Evolutionary conservation across 768 basidiomycete species (phyloP).

Genomic region (Psilocybe azurescens): DNA sequence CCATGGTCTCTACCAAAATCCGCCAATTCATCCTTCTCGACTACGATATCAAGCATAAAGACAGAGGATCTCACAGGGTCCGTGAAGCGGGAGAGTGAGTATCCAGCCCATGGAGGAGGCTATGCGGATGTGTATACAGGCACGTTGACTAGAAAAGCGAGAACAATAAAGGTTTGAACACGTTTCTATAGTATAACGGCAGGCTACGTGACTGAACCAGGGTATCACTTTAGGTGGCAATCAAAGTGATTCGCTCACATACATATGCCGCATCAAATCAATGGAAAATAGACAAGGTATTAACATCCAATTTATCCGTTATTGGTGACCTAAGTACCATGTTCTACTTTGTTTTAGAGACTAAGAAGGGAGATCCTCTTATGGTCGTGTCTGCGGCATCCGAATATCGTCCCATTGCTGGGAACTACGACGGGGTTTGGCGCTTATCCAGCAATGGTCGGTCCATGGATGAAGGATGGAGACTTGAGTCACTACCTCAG

Average conservation of each 20-base stretch:
- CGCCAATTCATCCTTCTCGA: neutral
- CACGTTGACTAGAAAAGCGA: neutral
- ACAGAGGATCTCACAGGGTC: conserved; percentile 5
- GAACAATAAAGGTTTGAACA: neutral
- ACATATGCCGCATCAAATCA: conserved; percentile 14
- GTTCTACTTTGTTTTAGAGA: neutral
- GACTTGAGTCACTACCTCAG: conserved; percentile 3
- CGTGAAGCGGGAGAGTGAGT: neutral
- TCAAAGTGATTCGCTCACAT: conserved; percentile 22
- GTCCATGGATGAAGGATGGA: conserved; percentile 14
- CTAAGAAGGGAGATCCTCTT: conserved; percentile 8
- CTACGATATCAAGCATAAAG: neutral
- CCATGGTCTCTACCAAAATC: neutral
- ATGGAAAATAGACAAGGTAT: conserved; percentile 20
- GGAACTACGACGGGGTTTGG: conserved; percentile 13
- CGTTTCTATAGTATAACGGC: neutral
- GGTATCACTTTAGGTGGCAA: conserved; percentile 10
- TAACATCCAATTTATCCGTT: too few relatives aligned
- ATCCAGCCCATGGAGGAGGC: conserved; percentile 7
- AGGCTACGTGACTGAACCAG: neutral
- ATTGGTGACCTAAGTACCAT: neutral
- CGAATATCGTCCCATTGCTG: conserved; percentile 9
- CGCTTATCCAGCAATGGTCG: conserved; percentile 10
- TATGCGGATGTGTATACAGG: conserved; percentile 7
- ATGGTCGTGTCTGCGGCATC: conserved; percentile 10